Evolutionary conservation across 768 basidiomycete species (phyloP).

Genomic region (Phlebiopsis flavidoalba): DNA sequence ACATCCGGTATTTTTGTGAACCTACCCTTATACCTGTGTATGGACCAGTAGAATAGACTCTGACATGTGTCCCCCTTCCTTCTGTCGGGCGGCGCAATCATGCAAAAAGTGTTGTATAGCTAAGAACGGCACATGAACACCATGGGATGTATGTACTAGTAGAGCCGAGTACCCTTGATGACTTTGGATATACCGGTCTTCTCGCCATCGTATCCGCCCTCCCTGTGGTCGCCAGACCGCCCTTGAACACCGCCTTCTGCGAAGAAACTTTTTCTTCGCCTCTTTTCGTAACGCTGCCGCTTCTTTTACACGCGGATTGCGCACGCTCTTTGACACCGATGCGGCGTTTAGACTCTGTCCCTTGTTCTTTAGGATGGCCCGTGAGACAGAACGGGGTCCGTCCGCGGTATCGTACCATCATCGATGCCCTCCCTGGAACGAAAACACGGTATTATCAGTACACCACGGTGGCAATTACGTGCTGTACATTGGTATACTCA

Average conservation of each 20-base stretch:
- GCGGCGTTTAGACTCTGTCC: constrained; percentile 75
- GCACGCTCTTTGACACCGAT: constrained; percentile 78
- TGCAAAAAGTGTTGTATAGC: neutral
- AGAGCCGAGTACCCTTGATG: constrained; percentile 77
- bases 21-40: neutral
- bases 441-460: neutral
- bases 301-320: constrained; percentile 99
- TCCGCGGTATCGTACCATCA: constrained; percentile 35
- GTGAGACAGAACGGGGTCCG: constrained; percentile 86
- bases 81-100: neutral
- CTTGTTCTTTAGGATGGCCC: constrained; percentile 89
- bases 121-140: neutral
- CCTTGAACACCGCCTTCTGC: constrained; percentile 90
- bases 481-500: constrained; percentile 31
- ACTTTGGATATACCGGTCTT: constrained; percentile 89
- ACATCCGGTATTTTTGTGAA: neutral
- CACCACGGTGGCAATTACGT: neutral
- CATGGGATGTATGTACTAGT: constrained; percentile 11
- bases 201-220: constrained; percentile 90
- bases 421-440: constrained; percentile 26
- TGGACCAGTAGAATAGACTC: neutral
- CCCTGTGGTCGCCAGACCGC: constrained; percentile 67
- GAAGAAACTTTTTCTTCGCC: constrained; percentile 90
- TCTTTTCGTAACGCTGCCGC: constrained; percentile 86
- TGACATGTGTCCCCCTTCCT: neutral